Conservation (phyloP, 192 early-diverging fungal species). For the Neocallimastix lanati region DNA sequence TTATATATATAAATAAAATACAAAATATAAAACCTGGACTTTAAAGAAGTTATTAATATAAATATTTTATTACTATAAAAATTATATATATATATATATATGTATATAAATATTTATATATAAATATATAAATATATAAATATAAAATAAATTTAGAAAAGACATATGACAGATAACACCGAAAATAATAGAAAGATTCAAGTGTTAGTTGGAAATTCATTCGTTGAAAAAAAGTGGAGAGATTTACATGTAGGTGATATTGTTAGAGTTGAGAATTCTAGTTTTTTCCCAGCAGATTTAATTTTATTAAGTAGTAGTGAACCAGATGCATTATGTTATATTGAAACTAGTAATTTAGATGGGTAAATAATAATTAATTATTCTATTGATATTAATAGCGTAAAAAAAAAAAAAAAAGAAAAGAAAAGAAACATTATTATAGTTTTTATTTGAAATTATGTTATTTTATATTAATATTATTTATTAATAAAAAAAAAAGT, state of each 20-base stretch:
- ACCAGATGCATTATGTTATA: conserved; percentile 91
- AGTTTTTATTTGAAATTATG: too few relatives aligned
- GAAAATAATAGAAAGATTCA: conserved; percentile 26
- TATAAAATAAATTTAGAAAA: conserved; percentile 14
- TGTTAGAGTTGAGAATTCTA: conserved; percentile 66
- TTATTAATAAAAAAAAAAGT: conserved; percentile 15
- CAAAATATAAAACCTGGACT: too few relatives aligned
- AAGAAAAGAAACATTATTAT: too few relatives aligned
- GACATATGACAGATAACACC: conserved; percentile 54
- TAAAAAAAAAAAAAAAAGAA: too few relatives aligned
- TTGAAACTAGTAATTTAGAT: conserved; percentile 95
- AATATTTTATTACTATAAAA: too few relatives aligned
- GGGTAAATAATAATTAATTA: conserved; percentile 34
- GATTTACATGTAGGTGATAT: conserved; percentile 83
- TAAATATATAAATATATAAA: too few relatives aligned
- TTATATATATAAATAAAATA: too few relatives aligned
- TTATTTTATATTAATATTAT: too few relatives aligned
- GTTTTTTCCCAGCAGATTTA: conserved; percentile 84
- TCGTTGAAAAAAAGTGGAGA: conserved; percentile 61
- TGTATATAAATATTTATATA: too few relatives aligned
- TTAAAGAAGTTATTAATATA: too few relatives aligned
- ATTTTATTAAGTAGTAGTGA: conserved; percentile 77
- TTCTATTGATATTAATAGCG: too few relatives aligned
- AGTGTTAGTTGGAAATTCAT: conserved; percentile 11
- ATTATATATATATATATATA: too few relatives aligned